A percentile compares a stretch with the other conserved stretches of the same genome.
Evolutionary conservation across 1,139 yeast genomes (phyloP).

Genomic region (Pichia sp.): DNA sequence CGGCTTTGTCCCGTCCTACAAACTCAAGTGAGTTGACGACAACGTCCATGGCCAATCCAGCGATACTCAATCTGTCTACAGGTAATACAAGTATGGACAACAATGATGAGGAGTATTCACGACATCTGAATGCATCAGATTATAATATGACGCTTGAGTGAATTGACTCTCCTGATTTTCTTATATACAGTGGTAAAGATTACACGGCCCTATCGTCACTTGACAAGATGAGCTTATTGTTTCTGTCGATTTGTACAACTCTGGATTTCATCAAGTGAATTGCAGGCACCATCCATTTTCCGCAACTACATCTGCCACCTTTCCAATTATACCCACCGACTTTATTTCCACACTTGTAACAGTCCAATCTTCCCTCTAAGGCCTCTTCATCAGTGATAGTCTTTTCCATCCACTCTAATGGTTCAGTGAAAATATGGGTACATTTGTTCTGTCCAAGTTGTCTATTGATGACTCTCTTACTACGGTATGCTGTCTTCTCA

Average conservation of each 20-base stretch:
- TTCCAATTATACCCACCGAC: slow-evolving; percentile 93
- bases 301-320: slow-evolving; percentile 92
- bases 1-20: too few relatives aligned
- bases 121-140: slow-evolving; percentile 33
- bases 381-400: slow-evolving; percentile 69
- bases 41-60: slow-evolving; percentile 7
- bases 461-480: slow-evolving; percentile 48
- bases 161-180: too few relatives aligned
- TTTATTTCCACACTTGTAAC: slow-evolving; percentile 80
- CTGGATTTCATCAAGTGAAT: slow-evolving; percentile 74
- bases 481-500: slow-evolving; percentile 52
- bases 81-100: slow-evolving; percentile 16
- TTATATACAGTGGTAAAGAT: too few relatives aligned
- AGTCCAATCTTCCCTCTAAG: slow-evolving; percentile 76
- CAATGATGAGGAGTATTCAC: slow-evolving; percentile 11
- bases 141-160: slow-evolving; percentile 47
- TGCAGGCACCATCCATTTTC: slow-evolving; percentile 94
- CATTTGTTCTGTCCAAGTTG: slow-evolving; percentile 54
- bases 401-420: slow-evolving; percentile 82
- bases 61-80: slow-evolving; percentile 10
- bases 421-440: slow-evolving; percentile 84
- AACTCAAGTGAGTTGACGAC: slow-evolving; percentile 9
- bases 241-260: slow-evolving; percentile 40
- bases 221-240: slow-evolving; percentile 11
- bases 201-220: slow-evolving; percentile 13